Evolutionary conservation across 306 rosid species (phyloP).

Genomic region (Chamaecrista fasciculata): DNA sequence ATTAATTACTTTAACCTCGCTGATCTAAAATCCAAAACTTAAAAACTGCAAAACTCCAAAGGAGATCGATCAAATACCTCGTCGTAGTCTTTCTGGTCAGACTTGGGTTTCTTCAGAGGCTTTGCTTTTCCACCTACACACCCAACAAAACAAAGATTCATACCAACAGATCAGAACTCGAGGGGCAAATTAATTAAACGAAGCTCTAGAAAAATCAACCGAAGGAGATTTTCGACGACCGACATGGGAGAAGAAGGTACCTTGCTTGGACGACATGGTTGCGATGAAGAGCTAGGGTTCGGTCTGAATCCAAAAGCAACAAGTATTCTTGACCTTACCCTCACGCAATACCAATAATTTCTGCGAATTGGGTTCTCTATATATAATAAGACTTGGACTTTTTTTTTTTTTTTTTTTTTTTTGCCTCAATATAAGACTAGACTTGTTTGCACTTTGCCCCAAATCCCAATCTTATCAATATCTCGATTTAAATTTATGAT

Average conservation of each 20-base stretch:
- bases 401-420: too few species aligned
- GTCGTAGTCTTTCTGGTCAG: constrained; percentile 64
- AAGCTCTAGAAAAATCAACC: neutral
- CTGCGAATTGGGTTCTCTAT: too few species aligned
- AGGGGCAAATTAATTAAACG: neutral
- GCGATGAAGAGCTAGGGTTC: constrained; percentile 27
- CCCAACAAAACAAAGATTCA: neutral
- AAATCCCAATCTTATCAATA: too few species aligned
- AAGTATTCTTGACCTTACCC: neutral
- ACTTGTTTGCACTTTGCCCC: too few species aligned
- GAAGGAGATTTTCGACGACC: neutral
- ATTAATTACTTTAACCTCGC: neutral
- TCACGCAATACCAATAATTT: too few species aligned
- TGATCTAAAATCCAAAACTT: neutral
- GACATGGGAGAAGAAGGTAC: constrained; percentile 21
- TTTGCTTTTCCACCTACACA: constrained; percentile 67
- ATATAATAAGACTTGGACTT: too few species aligned
- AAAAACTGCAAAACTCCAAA: neutral
- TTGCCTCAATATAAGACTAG: too few species aligned
- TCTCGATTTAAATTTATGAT: too few species aligned
- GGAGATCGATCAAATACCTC: constrained; percentile 38
- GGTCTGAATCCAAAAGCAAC: neutral
- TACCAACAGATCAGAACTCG: neutral
- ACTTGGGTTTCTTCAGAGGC: constrained; percentile 76
- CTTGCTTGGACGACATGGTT: constrained; percentile 73